phyloP scores from a whole-genome alignment of 257 asterid genomes.

The Solanum paucissectum region DNA sequence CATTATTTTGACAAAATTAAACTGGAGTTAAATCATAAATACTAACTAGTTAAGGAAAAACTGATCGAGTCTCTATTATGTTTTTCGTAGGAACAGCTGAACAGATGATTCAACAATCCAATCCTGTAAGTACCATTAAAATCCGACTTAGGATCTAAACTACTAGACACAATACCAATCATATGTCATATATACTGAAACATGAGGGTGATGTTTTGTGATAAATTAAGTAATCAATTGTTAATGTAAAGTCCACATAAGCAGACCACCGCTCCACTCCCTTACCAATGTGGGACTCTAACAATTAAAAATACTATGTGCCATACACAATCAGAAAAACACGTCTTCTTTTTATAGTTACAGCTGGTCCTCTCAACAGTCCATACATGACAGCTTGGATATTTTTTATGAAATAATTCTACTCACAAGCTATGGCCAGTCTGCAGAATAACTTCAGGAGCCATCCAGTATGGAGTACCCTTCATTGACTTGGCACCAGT shows the following conservation, averaged over 20 bases:
- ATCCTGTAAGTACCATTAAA: not conserved
- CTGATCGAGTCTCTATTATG: not conserved
- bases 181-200: not conserved
- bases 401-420: not conserved
- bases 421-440: slow-evolving; percentile 99
- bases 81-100: not conserved
- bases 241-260: not conserved
- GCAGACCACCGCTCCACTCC: not conserved
- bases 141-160: not conserved
- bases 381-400: not conserved
- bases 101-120: not conserved
- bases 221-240: not conserved
- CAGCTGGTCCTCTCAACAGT: not conserved
- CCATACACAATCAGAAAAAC: not conserved
- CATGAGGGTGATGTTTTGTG: not conserved
- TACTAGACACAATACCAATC: not conserved
- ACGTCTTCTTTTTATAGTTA: not conserved
- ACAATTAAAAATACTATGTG: not conserved
- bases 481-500: slow-evolving; percentile 98
- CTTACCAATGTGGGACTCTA: not conserved
- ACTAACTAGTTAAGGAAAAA: not conserved
- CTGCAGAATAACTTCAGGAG: slow-evolving; percentile 99
- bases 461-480: slow-evolving; percentile 99
- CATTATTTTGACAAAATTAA: not conserved
- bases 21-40: not conserved